Percentiles rank a stretch among this genome's conserved stretches.
Conservation (phyloP, 768 basidiomycete genomes). For the Boletus edulis region DNA sequence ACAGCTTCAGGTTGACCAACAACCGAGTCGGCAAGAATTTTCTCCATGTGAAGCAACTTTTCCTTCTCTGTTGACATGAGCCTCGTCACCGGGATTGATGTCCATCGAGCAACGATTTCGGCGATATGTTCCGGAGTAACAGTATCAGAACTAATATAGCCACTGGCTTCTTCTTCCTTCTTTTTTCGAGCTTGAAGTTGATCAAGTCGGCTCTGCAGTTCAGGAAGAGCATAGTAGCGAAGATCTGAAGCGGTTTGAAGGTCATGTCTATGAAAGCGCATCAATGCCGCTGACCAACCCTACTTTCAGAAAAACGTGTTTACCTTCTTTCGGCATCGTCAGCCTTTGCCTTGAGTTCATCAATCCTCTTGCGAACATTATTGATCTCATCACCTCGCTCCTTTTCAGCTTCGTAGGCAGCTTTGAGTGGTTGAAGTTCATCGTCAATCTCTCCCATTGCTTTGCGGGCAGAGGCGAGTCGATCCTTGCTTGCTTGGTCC, state of each 20-base stretch:
- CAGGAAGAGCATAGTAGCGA: conserved; percentile 89
- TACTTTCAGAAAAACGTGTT: conserved; percentile 18
- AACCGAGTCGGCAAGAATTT: conserved; percentile 69
- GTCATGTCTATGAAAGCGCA: conserved; percentile 48
- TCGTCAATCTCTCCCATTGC: conserved; percentile 83
- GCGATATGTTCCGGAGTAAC: conserved; percentile 91
- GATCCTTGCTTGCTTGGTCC: conserved; percentile 83
- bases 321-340: conserved; percentile 90
- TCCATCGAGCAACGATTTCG: conserved; percentile 93
- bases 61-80: conserved; percentile 89
- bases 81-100: conserved; percentile 84
- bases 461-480: conserved; percentile 70
- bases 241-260: conserved; percentile 82
- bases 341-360: conserved; percentile 87
- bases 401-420: conserved; percentile 88
- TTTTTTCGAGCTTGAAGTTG: conserved; percentile 70
- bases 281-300: neutral
- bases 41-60: conserved; percentile 85
- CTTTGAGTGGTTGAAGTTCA: conserved; percentile 74
- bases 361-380: conserved; percentile 73
- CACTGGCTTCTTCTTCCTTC: conserved; percentile 58
- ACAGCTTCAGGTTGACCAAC: conserved; percentile 92
- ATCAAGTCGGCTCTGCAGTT: conserved; percentile 72
- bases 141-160: conserved; percentile 54
- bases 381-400: conserved; percentile 78